Evolutionary conservation across 108 stramenopile species (phyloP).

Genomic region (Skeletonema costatum): DNA sequence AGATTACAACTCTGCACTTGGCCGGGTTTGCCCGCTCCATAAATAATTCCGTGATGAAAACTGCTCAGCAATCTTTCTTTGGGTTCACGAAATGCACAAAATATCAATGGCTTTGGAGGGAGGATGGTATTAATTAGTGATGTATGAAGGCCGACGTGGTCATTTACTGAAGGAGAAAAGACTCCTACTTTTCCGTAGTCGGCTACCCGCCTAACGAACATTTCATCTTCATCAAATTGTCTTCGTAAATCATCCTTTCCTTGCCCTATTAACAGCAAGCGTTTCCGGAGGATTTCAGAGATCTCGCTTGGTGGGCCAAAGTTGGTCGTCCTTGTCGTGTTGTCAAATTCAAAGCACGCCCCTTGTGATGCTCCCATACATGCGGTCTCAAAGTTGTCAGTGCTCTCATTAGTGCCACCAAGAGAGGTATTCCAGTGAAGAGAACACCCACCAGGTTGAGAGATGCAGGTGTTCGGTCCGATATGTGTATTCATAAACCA

Average conservation of each 20-base stretch:
- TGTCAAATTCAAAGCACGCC: not conserved
- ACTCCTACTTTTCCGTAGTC: not conserved
- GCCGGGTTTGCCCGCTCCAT: conserved; percentile 14
- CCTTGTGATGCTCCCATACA: not conserved
- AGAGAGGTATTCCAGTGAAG: not conserved
- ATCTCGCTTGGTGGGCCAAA: not conserved
- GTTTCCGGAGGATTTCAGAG: not conserved
- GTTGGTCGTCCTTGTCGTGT: not conserved
- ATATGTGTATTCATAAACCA: not conserved
- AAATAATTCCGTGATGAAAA: conserved; percentile 28
- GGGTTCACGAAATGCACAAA: conserved; percentile 26
- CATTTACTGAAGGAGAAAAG: not conserved
- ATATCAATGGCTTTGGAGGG: conserved; percentile 22
- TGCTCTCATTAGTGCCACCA: not conserved
- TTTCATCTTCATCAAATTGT: not conserved
- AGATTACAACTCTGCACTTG: conserved; percentile 9
- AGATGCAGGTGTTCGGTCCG: not conserved
- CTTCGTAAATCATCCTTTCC: not conserved
- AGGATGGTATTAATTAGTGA: conserved; percentile 20
- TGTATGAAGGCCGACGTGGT: conserved; percentile 24
- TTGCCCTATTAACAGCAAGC: not conserved
- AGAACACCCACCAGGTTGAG: not conserved
- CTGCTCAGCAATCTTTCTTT: conserved; percentile 9
- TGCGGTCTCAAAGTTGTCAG: not conserved
- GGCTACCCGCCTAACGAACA: not conserved